Base-by-base conservation (phyloP, 768 basidiomycete species). In the Mycena haematopus region DNA sequence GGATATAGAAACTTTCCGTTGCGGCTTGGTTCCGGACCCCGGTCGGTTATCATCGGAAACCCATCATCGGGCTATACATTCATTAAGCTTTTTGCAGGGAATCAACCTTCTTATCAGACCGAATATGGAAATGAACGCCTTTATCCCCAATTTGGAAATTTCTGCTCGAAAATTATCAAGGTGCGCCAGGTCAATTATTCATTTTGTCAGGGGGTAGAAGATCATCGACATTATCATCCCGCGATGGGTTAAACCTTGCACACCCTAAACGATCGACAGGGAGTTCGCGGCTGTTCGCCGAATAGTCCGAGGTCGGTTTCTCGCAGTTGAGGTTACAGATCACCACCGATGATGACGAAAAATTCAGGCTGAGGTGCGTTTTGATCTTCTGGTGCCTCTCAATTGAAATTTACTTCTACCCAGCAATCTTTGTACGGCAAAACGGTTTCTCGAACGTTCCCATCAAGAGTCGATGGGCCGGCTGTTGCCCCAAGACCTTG, bases 61-160 rank as follows among this genome's bases (percentile, higher is more conserved):
- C 57, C 25, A 42, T 38, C 24, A 36, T 3, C n/a, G 14, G 38
- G 49, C 58, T 44, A 27, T 59, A 19, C 42, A 36, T 27, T 53
- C 14, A 53, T 52, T 52, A 29, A 25, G 19, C 25, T 13, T n/a
- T n/a, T 35, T 35, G 33, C 24, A 35, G 15, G 9, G 36, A 53
- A 60, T 60, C 35, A 42, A 46, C 19, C n/a, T 25, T 31, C 27
- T n/a, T 5, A 24, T 21, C 33, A 46, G n/a, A 35, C 51, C 59
- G 13, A 5, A 60, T 60, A 54, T 49, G 60, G 60, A 7, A 50
- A 61, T 55, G 14, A 21, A 38, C 52, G 22, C 36, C n/a, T 21
- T 17, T 3, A n/a, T 49, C 46, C n/a, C 53, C 36, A 42, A 61
- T 54, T 54, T 22, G 17, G 53, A 15, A 55, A 11, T 3, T 53